Conservation (phyloP, 805 yeast genomes). For the Suhomyces pyralidae region DNA sequence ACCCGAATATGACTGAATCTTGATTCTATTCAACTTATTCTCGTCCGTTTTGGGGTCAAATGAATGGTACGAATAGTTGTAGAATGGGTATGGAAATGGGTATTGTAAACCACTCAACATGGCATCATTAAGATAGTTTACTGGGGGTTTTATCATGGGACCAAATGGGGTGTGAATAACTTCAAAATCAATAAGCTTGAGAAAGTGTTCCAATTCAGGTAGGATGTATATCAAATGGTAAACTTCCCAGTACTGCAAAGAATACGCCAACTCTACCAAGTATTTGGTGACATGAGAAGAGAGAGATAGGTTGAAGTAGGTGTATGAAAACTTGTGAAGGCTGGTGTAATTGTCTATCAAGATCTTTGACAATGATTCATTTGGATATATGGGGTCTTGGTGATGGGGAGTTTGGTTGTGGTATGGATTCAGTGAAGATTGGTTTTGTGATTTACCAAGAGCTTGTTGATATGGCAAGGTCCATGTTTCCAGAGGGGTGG, state of each 20-base stretch:
- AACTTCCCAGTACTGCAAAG: conserved; percentile 43
- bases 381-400: conserved; percentile 25
- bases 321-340: conserved; percentile 27
- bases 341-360: conserved; percentile 37
- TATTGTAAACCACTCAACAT: conserved; percentile 42
- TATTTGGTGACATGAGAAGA: conserved; percentile 39
- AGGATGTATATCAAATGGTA: conserved; percentile 36
- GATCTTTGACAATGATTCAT: conserved; percentile 33
- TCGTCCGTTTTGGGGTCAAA: conserved; percentile 24
- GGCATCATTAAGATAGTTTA: conserved; percentile 31
- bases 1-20: conserved; percentile 36
- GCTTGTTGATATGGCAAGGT: conserved; percentile 6
- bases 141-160: conserved; percentile 38
- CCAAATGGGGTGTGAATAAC: conserved; percentile 36
- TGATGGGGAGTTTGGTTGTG: neutral
- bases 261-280: conserved; percentile 36
- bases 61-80: conserved; percentile 42
- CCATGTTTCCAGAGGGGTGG: conserved; percentile 16
- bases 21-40: conserved; percentile 23
- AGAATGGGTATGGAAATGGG: conserved; percentile 46
- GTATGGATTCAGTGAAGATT: conserved; percentile 5
- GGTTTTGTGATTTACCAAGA: neutral
- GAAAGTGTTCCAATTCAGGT: conserved; percentile 32
- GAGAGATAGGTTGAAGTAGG: conserved; percentile 37
- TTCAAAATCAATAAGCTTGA: conserved; percentile 34